Conservation (phyloP, 192 early-diverging fungal species). For the Backusella westeae region DNA sequence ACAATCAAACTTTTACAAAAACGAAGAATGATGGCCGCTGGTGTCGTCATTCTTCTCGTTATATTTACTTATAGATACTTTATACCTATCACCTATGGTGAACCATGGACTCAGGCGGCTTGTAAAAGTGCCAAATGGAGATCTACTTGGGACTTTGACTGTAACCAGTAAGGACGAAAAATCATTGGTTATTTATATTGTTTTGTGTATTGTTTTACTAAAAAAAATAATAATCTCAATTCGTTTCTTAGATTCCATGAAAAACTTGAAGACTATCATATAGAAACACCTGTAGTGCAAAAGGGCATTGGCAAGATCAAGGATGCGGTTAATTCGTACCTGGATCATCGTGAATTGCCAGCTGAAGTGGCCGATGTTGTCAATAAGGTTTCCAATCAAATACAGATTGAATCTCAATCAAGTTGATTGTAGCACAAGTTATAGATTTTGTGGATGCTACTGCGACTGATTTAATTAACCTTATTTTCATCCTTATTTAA, state of each 20-base stretch:
- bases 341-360: neutral
- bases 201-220: neutral
- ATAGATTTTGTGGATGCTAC: neutral
- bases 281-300: neutral
- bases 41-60: slow-evolving; percentile 55
- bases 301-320: slow-evolving; percentile 4
- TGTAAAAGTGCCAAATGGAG: slow-evolving; percentile 83
- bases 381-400: neutral
- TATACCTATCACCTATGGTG: slow-evolving; percentile 83
- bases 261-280: neutral
- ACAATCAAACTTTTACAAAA: slow-evolving; percentile 59
- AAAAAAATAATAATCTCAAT: neutral
- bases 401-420: neutral
- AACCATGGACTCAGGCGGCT: slow-evolving; percentile 67
- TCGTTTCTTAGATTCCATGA: neutral
- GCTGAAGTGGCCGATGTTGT: slow-evolving; percentile 9
- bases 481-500: neutral
- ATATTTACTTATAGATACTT: slow-evolving; percentile 68
- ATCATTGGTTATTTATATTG: neutral
- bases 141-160: slow-evolving; percentile 59
- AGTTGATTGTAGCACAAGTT: neutral
- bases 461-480: neutral
- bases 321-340: neutral
- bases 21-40: slow-evolving; percentile 46
- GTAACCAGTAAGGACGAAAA: slow-evolving; percentile 16